phyloP scores from a whole-genome alignment of 805 yeast genomes.

The Scheffersomyces coipomensis region DNA sequence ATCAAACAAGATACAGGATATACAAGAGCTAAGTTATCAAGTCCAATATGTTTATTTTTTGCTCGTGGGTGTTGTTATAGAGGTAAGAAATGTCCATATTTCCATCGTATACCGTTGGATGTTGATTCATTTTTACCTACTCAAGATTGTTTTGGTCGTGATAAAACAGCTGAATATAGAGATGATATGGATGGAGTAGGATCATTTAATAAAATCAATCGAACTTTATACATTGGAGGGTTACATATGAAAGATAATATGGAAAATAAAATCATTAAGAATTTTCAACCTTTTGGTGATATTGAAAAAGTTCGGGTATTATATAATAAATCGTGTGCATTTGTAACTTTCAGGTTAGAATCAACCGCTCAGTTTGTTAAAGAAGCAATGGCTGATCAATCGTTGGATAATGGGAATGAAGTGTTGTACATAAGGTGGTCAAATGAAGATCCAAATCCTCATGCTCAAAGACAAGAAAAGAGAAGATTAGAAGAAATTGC shows the following conservation, averaged over 20 bases:
- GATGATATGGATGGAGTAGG: constrained; percentile 98
- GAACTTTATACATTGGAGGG: constrained; percentile 76
- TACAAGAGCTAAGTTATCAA: constrained; percentile 60
- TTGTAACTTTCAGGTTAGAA: constrained; percentile 69
- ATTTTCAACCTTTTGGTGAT: constrained; percentile 74
- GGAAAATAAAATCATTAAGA: constrained; percentile 34
- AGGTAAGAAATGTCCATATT: constrained; percentile 72
- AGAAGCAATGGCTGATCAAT: constrained; percentile 89
- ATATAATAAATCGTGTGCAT: constrained; percentile 67
- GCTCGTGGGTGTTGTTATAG: constrained; percentile 85
- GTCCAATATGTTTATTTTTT: constrained; percentile 73
- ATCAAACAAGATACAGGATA: constrained; percentile 67
- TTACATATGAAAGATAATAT: constrained; percentile 36
- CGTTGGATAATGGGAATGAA: constrained; percentile 60
- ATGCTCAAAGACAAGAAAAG: constrained; percentile 50
- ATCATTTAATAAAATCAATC: constrained; percentile 63
- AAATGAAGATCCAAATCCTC: constrained; percentile 80
- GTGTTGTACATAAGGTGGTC: constrained; percentile 83
- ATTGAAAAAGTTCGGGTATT: constrained; percentile 66
- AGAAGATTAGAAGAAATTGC: constrained; percentile 52
- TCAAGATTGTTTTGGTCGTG: constrained; percentile 91
- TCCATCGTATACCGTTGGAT: constrained; percentile 72
- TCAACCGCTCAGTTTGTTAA: constrained; percentile 89
- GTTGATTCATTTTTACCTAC: constrained; percentile 60
- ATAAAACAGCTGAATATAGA: constrained; percentile 72